Percentiles rank a stretch among this genome's conserved stretches.
Conservation (phyloP, 2,329 filamentous ascomycete genomes). For the Clarireedia homoeocarpa region DNA sequence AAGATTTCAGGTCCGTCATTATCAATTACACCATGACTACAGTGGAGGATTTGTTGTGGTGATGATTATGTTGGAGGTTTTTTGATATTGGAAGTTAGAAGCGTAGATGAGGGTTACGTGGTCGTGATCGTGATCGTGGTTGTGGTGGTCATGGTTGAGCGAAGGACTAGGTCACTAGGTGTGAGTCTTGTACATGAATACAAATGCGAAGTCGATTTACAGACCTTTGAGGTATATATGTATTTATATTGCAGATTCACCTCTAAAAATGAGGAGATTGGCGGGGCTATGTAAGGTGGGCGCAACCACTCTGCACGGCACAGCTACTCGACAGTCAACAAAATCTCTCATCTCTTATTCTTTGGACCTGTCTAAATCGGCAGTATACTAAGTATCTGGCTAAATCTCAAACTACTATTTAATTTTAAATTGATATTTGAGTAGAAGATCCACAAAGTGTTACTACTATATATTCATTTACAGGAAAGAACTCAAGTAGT, state of each 20-base stretch:
- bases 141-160: background rate
- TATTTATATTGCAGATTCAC: background rate
- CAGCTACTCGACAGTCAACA: background rate
- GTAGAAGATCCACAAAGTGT: too few relatives aligned
- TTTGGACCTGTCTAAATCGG: too few relatives aligned
- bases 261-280: too few relatives aligned
- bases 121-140: background rate
- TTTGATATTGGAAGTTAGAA: background rate
- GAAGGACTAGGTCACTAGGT: background rate
- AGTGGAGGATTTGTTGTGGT: too few relatives aligned
- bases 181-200: background rate
- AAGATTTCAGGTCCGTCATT: too few relatives aligned
- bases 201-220: background rate
- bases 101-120: background rate
- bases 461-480: too few relatives aligned
- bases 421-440: too few relatives aligned
- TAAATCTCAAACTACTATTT: too few relatives aligned
- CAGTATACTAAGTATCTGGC: too few relatives aligned
- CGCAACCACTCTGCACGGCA: background rate
- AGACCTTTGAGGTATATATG: background rate
- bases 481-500: too few relatives aligned
- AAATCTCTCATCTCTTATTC: background rate
- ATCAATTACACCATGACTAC: too few relatives aligned
- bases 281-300: background rate
- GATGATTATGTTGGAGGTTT: background rate